Base-by-base conservation (phyloP, 2,329 filamentous ascomycete species). In the Thielaviopsis populi region DNA sequence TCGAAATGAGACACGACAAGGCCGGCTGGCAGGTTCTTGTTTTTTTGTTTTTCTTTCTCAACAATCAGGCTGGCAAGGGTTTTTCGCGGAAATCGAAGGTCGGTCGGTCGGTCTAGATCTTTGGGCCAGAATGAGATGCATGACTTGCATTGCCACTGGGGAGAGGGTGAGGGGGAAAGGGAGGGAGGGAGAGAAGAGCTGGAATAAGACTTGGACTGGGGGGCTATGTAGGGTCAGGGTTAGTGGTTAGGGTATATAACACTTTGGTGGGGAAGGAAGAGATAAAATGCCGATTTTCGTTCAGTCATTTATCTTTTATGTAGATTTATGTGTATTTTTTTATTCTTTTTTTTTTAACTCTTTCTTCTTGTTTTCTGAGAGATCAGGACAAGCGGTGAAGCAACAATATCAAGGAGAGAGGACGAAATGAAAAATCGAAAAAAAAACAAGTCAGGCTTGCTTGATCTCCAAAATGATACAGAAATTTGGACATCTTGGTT, bases 161-260 rank as follows among this genome's bases (percentile, higher is more conserved):
- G 24, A 24, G 6, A 24, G 8, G 41, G 19, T 4, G 30, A 11
- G 17, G 22, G 37, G 24, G 17, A 42, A 10, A 19, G n/a, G 15
- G 43, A 22, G 43, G n/a, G 43, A 2, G 13, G n/a, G 17, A 1
- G 30, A 37, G 33, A 6, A 24, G n/a, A 24, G 15, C 42, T 46
- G 42, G 42, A 15, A 15, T 46, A 46, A 8, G 42, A 17, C 15
- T 37, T 17, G 53, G 27, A 27, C 17, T 37, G 33, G 7, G 33
- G 33, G 33, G 5, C 33, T 8, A 7, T 33, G 7, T 33, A 33
- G 4, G 3, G 4, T 24, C 30, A 24, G 56, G 56, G 41, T 60
- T 60, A 60, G 58, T 40, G 22, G 46, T 50, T 50, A 50, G 46
- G 46, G 46, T 50, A 50, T 50, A n/a, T n/a, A n/a, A n/a, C n/a